A percentile compares a stretch with the other conserved stretches of the same genome.
These are phyloP conservation scores for Leishmania martiniquensis DNA, from an alignment of 208 protist genomes.

Conservation along the genomic window DNA sequence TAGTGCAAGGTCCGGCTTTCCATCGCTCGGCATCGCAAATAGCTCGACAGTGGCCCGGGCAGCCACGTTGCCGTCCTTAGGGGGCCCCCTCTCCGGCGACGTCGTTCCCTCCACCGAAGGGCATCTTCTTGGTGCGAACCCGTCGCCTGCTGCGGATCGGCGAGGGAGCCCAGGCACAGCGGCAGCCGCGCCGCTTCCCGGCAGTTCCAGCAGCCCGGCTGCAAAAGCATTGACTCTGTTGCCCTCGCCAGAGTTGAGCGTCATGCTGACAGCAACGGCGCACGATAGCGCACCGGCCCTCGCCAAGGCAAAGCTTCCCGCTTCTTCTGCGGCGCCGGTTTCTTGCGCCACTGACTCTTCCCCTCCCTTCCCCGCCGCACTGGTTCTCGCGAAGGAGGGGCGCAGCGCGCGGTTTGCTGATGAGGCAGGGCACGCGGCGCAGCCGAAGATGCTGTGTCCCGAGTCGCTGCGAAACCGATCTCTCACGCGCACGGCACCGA, in stretches of 20 bases:
- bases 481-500: slow-evolving; percentile 11
- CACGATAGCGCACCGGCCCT: not conserved
- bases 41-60: not conserved
- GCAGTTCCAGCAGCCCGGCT: not conserved
- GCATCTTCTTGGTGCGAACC: not conserved
- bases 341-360: not conserved
- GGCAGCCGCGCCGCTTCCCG: not conserved
- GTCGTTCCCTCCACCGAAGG: not conserved
- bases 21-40: slow-evolving; percentile 1
- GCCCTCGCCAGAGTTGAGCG: not conserved
- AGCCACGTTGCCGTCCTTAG: not conserved
- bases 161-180: not conserved
- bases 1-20: not conserved
- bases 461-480: slow-evolving; percentile 29
- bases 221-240: not conserved
- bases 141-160: not conserved
- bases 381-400: slow-evolving; percentile 27
- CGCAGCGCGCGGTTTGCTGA: slow-evolving; percentile 17
- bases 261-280: not conserved
- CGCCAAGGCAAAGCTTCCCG: not conserved
- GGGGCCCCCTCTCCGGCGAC: slow-evolving; percentile 1
- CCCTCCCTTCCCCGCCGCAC: slow-evolving; percentile 7
- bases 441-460: slow-evolving; percentile 12
- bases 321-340: not conserved
- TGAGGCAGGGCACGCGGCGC: slow-evolving; percentile 3